These are phyloP conservation scores for Drechslerella coelobrocha DNA, from an alignment of 2,329 filamentous ascomycete genomes.

Conservation along the genomic window DNA sequence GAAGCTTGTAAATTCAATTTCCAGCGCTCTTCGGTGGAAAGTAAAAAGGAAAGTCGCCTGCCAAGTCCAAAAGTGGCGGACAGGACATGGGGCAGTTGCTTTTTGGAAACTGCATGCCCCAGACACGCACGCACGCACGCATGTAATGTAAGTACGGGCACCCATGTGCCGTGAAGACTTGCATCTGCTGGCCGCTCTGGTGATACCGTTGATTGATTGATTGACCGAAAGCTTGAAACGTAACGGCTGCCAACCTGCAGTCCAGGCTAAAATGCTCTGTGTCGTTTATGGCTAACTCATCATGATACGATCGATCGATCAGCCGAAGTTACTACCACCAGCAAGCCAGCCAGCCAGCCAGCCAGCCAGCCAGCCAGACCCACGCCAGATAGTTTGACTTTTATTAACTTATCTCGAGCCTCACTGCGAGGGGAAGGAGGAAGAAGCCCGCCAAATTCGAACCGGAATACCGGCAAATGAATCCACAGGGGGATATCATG, in stretches of 20 bases:
- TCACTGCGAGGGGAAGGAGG: no score
- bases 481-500: not conserved
- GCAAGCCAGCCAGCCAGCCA: no score
- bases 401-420: no score
- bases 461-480: slow-evolving; percentile 11
- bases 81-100: slow-evolving; percentile 23
- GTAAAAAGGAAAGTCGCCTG: slow-evolving; percentile 21
- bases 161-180: slow-evolving; percentile 6
- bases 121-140: not conserved
- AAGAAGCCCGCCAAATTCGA: not conserved
- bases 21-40: slow-evolving; percentile 10
- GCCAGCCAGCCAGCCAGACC: no score
- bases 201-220: not conserved
- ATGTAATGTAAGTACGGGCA: no score
- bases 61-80: slow-evolving; percentile 35
- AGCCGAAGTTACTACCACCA: not conserved
- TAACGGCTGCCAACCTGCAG: slow-evolving; percentile 1
- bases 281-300: not conserved
- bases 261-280: not conserved
- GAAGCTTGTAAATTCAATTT: not conserved
- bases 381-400: no score
- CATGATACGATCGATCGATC: slow-evolving; percentile 4
- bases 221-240: not conserved
- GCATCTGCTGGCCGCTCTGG: not conserved
- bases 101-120: slow-evolving; percentile 44